phyloP scores from a whole-genome alignment of 805 yeast species.

The Cyberlindnera subsufficiens region DNA sequence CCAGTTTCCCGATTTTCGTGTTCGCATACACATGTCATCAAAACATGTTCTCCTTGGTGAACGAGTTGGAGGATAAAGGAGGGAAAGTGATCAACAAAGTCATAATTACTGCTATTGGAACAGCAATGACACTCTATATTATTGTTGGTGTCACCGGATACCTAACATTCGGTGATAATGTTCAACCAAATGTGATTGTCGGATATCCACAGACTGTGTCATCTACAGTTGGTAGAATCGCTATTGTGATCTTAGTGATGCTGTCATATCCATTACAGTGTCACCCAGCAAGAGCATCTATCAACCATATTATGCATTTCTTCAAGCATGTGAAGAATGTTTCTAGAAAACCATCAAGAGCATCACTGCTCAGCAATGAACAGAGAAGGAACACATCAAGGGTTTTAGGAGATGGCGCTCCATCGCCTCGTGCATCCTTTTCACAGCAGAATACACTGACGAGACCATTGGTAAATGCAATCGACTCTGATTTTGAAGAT shows the following conservation, averaged over 20 bases:
- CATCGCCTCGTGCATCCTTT: slow-evolving; percentile 1
- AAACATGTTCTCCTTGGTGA: slow-evolving; percentile 84
- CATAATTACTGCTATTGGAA: slow-evolving; percentile 46
- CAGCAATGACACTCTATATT: slow-evolving; percentile 59
- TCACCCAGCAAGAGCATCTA: slow-evolving; percentile 84
- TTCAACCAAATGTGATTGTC: slow-evolving; percentile 72
- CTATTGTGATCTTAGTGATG: slow-evolving; percentile 74
- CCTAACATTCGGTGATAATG: slow-evolving; percentile 77
- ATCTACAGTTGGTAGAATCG: slow-evolving; percentile 75
- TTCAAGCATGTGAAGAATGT: slow-evolving; percentile 25
- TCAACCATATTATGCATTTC: slow-evolving; percentile 64
- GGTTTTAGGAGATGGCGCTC: not conserved
- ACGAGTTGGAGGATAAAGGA: slow-evolving; percentile 62
- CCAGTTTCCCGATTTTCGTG: slow-evolving; percentile 84
- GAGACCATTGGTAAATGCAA: slow-evolving; percentile 2
- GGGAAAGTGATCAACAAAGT: slow-evolving; percentile 40
- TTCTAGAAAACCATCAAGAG: slow-evolving; percentile 18
- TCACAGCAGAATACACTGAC: slow-evolving; percentile 2
- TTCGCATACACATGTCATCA: slow-evolving; percentile 97
- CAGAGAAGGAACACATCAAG: slow-evolving; percentile 8
- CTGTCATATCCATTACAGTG: slow-evolving; percentile 86
- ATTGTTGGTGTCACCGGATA: slow-evolving; percentile 80
- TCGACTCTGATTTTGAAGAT: slow-evolving; percentile 18
- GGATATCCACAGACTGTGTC: slow-evolving; percentile 61
- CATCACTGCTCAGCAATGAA: slow-evolving; percentile 7